Conservation (phyloP, 257 asterid species). For the Gynochthodes officinalis region DNA sequence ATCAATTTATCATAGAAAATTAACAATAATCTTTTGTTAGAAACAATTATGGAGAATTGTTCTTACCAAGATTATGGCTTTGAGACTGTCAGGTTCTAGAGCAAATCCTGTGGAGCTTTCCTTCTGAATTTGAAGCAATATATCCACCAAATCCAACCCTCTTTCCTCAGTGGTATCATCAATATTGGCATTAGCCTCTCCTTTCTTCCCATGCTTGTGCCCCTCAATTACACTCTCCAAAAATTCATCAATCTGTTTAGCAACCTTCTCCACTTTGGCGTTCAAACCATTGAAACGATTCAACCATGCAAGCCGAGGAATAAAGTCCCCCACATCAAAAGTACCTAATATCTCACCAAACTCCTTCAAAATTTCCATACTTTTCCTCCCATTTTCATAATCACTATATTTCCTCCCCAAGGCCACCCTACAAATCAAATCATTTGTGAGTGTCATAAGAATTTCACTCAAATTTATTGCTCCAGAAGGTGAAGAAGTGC, state of each 20-base stretch:
- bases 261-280: slow-evolving; percentile 20
- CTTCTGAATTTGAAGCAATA: slow-evolving; percentile 31
- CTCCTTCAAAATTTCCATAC: not conserved
- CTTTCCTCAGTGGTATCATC: not conserved
- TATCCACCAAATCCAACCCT: slow-evolving; percentile 31
- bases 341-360: slow-evolving; percentile 9
- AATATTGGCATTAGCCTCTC: not conserved
- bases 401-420: slow-evolving; percentile 32
- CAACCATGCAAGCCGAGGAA: slow-evolving; percentile 34
- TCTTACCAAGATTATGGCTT: slow-evolving; percentile 43
- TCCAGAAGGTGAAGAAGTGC: not conserved
- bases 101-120: slow-evolving; percentile 16
- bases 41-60: not conserved
- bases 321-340: not conserved
- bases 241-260: slow-evolving; percentile 22
- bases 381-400: slow-evolving; percentile 18
- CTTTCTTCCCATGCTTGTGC: not conserved
- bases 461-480: slow-evolving; percentile 20
- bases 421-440: slow-evolving; percentile 34
- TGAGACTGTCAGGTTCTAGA: slow-evolving; percentile 32
- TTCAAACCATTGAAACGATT: slow-evolving; percentile 35
- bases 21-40: no score
- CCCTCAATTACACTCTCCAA: slow-evolving; percentile 33
- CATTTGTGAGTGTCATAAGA: slow-evolving; percentile 22
- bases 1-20: no score